Evolutionary conservation across 169 alveolate genomes (phyloP).

Genomic region (Sarcocystis neurona): DNA sequence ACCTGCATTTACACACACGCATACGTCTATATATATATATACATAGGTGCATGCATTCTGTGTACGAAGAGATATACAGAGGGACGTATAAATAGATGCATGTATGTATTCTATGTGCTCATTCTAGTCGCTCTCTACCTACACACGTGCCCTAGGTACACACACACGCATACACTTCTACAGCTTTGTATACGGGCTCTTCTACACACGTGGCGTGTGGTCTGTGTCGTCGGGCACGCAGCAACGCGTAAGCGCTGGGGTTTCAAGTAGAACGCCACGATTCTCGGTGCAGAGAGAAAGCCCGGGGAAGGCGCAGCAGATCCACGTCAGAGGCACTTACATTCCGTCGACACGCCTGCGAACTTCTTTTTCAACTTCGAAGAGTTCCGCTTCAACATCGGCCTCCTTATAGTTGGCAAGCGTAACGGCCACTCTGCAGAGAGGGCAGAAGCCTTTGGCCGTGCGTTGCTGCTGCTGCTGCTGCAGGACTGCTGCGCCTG

Average conservation of each 20-base stretch:
- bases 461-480: too few relatives aligned
- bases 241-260: too few relatives aligned
- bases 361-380: conserved; percentile 50
- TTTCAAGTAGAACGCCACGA: too few relatives aligned
- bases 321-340: conserved; percentile 33
- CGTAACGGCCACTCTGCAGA: conserved; percentile 48
- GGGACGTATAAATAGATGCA: neutral
- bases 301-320: neutral
- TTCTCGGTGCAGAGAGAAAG: neutral
- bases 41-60: neutral
- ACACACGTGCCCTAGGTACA: too few relatives aligned
- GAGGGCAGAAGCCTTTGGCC: conserved; percentile 57
- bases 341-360: conserved; percentile 53
- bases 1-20: neutral
- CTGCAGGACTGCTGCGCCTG: too few relatives aligned
- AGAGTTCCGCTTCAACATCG: conserved; percentile 60
- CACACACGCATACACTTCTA: too few relatives aligned
- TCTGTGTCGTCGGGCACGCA: too few relatives aligned
- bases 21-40: neutral
- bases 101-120: too few relatives aligned
- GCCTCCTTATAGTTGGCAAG: conserved; percentile 47
- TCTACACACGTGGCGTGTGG: too few relatives aligned
- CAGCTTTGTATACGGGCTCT: too few relatives aligned
- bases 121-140: too few relatives aligned
- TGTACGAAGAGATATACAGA: neutral